Conservation (phyloP, 2,329 filamentous ascomycete species). For the Colletotrichum navitas region DNA sequence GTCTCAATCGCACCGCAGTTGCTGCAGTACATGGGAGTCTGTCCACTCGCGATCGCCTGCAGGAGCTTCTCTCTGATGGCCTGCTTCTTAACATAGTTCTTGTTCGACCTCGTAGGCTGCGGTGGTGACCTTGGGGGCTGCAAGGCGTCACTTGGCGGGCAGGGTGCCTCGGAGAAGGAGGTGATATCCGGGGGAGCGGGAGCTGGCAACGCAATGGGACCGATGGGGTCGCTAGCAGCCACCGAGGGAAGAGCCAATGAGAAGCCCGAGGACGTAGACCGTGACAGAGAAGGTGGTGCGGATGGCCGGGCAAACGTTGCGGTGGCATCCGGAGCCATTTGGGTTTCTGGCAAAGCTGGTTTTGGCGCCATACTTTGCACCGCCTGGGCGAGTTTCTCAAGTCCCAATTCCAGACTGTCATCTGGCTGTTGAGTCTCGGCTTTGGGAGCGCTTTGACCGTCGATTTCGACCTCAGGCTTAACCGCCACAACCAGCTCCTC, state of each 20-base stretch:
- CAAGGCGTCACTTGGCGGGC: slow-evolving; percentile 59
- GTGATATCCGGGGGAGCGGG: slow-evolving; percentile 26
- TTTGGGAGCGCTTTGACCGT: slow-evolving; percentile 33
- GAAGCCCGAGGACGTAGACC: slow-evolving; percentile 47
- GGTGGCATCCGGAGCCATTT: background rate
- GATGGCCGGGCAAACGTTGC: slow-evolving; percentile 29
- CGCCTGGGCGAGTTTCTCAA: slow-evolving; percentile 31
- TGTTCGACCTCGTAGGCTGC: slow-evolving; percentile 63
- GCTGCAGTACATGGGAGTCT: slow-evolving; percentile 88
- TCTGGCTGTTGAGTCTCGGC: slow-evolving; percentile 7
- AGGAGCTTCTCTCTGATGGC: slow-evolving; percentile 71
- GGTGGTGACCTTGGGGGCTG: slow-evolving; percentile 54
- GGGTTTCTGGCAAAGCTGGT: slow-evolving; percentile 17
- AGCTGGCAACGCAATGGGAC: slow-evolving; percentile 53
- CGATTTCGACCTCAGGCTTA: slow-evolving; percentile 25
- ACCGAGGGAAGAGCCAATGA: slow-evolving; percentile 51
- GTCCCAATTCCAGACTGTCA: slow-evolving; percentile 25
- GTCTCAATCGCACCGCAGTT: slow-evolving; percentile 98
- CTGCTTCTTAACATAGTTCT: slow-evolving; percentile 74
- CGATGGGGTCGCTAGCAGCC: slow-evolving; percentile 48
- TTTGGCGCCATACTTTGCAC: slow-evolving; percentile 9
- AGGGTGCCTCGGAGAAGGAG: slow-evolving; percentile 54
- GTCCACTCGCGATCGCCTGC: slow-evolving; percentile 78
- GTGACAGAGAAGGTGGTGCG: slow-evolving; percentile 24
- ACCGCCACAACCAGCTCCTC: slow-evolving; percentile 44